phyloP scores from a whole-genome alignment of 225 moss, liverwort and hornwort genomes.

The Bryum argenteum region DNA sequence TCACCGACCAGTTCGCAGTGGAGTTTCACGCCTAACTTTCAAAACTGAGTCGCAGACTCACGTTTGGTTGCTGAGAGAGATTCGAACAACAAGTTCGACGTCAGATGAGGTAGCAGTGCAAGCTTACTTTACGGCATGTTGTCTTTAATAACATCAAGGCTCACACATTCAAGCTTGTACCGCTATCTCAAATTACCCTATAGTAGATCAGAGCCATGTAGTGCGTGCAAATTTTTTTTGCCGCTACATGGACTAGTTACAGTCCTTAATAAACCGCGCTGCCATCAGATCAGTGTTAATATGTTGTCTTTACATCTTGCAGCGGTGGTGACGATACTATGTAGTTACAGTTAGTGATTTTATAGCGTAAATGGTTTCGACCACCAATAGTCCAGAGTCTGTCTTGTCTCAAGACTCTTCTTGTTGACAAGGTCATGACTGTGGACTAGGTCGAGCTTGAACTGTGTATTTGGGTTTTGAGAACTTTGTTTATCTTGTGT shows the following conservation, averaged over 20 bases:
- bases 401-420: not conserved
- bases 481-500: not conserved
- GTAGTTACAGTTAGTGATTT: not conserved
- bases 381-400: not conserved
- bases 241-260: slow-evolving; percentile 9
- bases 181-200: no score
- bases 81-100: not conserved
- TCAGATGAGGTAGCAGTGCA: no score
- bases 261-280: slow-evolving; percentile 6
- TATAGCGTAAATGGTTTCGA: not conserved
- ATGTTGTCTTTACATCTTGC: slow-evolving; percentile 5
- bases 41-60: not conserved
- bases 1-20: not conserved
- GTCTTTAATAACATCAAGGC: no score
- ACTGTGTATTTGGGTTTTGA: not conserved
- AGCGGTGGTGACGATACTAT: slow-evolving; percentile 7
- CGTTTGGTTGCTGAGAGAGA: slow-evolving; percentile 13
- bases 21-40: not conserved
- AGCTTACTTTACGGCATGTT: no score
- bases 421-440: slow-evolving; percentile 7
- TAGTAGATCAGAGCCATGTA: not conserved
- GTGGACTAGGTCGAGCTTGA: slow-evolving; percentile 4
- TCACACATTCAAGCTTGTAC: no score
- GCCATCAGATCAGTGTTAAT: not conserved
- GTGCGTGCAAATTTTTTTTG: slow-evolving; percentile 8